Evolutionary conservation across 2,329 filamentous ascomycete species (phyloP), one percentile per base, ranked within the genome.

Genomic region (Trichocomaceae sp.): DNA sequence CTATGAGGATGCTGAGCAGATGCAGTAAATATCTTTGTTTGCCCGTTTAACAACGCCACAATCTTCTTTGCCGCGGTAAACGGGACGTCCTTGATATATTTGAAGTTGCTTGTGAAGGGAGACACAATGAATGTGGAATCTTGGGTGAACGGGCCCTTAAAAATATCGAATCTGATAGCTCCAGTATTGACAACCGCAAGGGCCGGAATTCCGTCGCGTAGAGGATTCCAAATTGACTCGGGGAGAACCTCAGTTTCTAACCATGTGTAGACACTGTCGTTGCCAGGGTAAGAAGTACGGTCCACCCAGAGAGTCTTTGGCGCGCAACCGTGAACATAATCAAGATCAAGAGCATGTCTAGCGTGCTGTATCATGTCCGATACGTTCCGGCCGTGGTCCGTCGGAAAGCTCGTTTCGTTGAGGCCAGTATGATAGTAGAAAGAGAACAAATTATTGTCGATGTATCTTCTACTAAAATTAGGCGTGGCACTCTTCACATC

Each of bases 81-180:
- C 0, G 91, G 88, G 4, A 99, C 87, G 62, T 95, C 83, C 52
- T 86, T 84, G 50, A 96, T 78, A 61, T 84, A 90, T 23, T 80
- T 78, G 69, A 96, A 87, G 1, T 81, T 82, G 69, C 86, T 95
- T 1, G 83, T 83, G 68, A 99, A 99, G 0, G 93, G 93, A 8
- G 88, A 95, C 26, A 97, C 80, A 39, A 92, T 85, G 66, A 84
- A 97, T 0, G 87, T 89, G 3, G 85, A 86, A 68, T 99, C 93
- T 39, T 84, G 83, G 0, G 93, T 97, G 66, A 97, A 97, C 0
- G 85, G 77, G 0, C 93, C 93, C 69, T 92, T 84, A 78, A 96
- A 95, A 58, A 99, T 88, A 69, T 99, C 93, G 70, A 97, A 99
- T 45, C 93, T 87, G 61, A 99, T 84, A 3, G 88, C 88, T 23